Base-by-base conservation (phyloP, 163 green algal species). In the Trebouxia gelatinosa region DNA sequence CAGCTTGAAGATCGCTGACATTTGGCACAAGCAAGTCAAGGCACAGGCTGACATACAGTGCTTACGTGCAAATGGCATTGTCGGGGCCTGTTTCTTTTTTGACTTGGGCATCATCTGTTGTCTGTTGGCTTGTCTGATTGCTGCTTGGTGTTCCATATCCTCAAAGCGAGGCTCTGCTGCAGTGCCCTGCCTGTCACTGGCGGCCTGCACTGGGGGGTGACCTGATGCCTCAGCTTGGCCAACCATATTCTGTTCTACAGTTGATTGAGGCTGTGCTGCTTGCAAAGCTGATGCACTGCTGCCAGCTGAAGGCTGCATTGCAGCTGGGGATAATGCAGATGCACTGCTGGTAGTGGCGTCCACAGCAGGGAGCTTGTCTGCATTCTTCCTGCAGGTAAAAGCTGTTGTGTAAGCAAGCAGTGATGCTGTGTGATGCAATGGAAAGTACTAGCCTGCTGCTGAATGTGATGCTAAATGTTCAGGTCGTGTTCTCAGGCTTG, bases 31-130 rank as follows among this genome's bases (percentile, higher is more conserved):
- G 11, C 13, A 9, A 54, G 43, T 54, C 43, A 54, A 54, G 43
- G 11, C 43, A 23, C 11, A 23, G 43, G 43, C 43, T 54, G n/a
- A n/a, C n/a, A n/a, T 54, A 13, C 43, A 54, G 43, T 54, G 43
- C 43, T 54, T 54, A 70, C 61, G 32, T 39, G 32, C 61, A 70
- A 70, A 70, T 2, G 61, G 32, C 61, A 43, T 16, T 16, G 61
- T 43, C 26, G 61, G 61, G 21, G 61, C 0, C 11, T 70, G 35
- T 13, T 66, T 70, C 13, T 39, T 40, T n/a, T 70, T 43, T 23
- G 32, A 6, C 21, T 70, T 19, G 40, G 61, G 31, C 32, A n/a
- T 32, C 32, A 31, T 40, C n/a, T 31, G 61, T 4, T 40, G 28
- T 19, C 11, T 70, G 61, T 9, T 70, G 61, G 9, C 28, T 1